These are phyloP conservation scores for Vanderwaltozyma tropicalis DNA, from an alignment of 805 yeast genomes.

Conservation along the genomic window DNA sequence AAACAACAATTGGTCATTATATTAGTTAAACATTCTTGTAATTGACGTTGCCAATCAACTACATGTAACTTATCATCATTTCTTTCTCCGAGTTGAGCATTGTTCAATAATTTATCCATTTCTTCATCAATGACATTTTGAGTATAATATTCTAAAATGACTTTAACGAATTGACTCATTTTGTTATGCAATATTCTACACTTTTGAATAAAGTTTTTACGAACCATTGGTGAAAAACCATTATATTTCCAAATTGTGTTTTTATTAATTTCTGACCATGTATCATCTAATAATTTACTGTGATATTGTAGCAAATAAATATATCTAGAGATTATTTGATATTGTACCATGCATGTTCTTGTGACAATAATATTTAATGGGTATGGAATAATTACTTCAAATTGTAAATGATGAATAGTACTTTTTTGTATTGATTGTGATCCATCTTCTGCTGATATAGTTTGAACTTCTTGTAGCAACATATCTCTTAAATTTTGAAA, in stretches of 20 bases:
- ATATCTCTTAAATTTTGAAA: slow-evolving; percentile 36
- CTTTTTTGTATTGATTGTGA: slow-evolving; percentile 17
- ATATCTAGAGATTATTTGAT: slow-evolving; percentile 70
- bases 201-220: slow-evolving; percentile 44
- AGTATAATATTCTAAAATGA: slow-evolving; percentile 16
- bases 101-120: slow-evolving; percentile 6
- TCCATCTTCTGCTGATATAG: slow-evolving; percentile 8
- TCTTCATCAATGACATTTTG: slow-evolving; percentile 19
- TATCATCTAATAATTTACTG: slow-evolving; percentile 45
- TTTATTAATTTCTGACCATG: slow-evolving; percentile 57
- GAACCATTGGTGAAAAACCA: slow-evolving; percentile 34
- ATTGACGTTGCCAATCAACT: slow-evolving; percentile 11
- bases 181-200: slow-evolving; percentile 44
- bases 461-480: slow-evolving; percentile 32
- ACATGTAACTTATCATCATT: slow-evolving; percentile 1
- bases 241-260: slow-evolving; percentile 57
- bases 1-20: slow-evolving; percentile 22
- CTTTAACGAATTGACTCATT: slow-evolving; percentile 28
- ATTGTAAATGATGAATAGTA: slow-evolving; percentile 40
- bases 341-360: slow-evolving; percentile 61
- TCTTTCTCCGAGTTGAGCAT: neutral
- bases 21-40: slow-evolving; percentile 21
- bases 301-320: slow-evolving; percentile 53
- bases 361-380: slow-evolving; percentile 73
- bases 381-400: slow-evolving; percentile 64